A percentile compares a stretch with the other conserved stretches of the same genome.
Conservation (phyloP, 441 rosid genomes). For the Raphanus hybrid region DNA sequence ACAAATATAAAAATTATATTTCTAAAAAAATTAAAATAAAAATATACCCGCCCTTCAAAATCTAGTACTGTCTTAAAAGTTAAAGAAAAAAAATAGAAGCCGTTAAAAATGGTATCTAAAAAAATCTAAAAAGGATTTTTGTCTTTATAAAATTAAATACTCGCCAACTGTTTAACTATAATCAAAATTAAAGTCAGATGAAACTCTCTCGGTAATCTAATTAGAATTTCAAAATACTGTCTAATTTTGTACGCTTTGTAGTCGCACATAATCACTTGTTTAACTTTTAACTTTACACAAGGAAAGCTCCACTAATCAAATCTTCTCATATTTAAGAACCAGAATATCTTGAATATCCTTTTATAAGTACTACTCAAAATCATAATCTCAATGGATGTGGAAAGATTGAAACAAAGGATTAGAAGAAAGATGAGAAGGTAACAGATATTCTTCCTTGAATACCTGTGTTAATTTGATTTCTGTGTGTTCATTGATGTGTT, state of each 20-base stretch:
- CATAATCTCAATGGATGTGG: conserved; percentile 25
- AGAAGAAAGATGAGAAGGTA: conserved; percentile 23
- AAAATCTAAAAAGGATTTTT: no score
- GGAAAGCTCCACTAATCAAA: background rate
- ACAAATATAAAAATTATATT: no score
- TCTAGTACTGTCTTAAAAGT: no score
- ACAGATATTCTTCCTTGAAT: background rate
- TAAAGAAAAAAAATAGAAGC: no score
- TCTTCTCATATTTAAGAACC: background rate
- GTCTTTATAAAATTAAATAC: background rate
- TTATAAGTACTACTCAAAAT: background rate
- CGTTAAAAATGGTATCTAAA: no score
- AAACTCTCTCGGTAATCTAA: conserved; percentile 25
- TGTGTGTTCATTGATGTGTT: background rate
- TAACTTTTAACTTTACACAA: background rate
- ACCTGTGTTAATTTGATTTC: background rate
- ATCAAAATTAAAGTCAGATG: background rate
- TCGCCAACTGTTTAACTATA: background rate
- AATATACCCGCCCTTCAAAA: no score
- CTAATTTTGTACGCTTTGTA: conserved; percentile 10
- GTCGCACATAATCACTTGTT: background rate
- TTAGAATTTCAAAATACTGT: background rate
- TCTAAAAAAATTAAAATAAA: no score
- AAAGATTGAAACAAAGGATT: conserved; percentile 19
- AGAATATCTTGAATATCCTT: background rate